These are phyloP conservation scores for Leersia perrieri DNA, from an alignment of 176 grass and related monocot species.

Conservation along the genomic window DNA sequence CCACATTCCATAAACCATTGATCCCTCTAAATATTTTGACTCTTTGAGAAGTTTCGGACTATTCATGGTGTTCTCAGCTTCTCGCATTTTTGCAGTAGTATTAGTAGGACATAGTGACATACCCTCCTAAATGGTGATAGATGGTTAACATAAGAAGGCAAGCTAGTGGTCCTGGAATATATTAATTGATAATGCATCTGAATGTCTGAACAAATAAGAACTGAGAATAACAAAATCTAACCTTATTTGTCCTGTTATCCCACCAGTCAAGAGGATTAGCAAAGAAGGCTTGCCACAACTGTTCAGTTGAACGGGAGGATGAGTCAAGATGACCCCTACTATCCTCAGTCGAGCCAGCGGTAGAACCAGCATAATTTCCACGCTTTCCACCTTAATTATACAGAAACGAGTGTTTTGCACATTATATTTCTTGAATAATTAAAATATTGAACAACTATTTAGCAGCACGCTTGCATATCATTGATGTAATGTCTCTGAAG, in stretches of 20 bases:
- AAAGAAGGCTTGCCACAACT: slow-evolving; percentile 96
- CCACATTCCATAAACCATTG: not conserved
- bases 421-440: slow-evolving; percentile 17
- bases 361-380: slow-evolving; percentile 34
- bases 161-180: not conserved
- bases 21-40: not conserved
- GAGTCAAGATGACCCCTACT: slow-evolving; percentile 29
- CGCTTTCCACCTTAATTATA: slow-evolving; percentile 34
- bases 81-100: not conserved
- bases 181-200: not conserved
- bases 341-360: slow-evolving; percentile 28
- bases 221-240: slow-evolving; percentile 25
- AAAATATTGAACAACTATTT: slow-evolving; percentile 26
- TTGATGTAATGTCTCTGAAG: not conserved
- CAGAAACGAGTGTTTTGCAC: slow-evolving; percentile 35
- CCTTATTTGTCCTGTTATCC: slow-evolving; percentile 98
- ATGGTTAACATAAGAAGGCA: not conserved
- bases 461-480: not conserved
- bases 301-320: slow-evolving; percentile 57
- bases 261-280: slow-evolving; percentile 92
- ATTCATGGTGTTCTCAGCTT: not conserved
- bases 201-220: slow-evolving; percentile 1
- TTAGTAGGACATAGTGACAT: not conserved
- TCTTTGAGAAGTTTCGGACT: not conserved
- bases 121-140: not conserved